Percentiles rank a stretch among this genome's conserved stretches.
Evolutionary conservation across 2,329 filamentous ascomycete genomes (phyloP).

Genomic region (Colletotrichum sp.): DNA sequence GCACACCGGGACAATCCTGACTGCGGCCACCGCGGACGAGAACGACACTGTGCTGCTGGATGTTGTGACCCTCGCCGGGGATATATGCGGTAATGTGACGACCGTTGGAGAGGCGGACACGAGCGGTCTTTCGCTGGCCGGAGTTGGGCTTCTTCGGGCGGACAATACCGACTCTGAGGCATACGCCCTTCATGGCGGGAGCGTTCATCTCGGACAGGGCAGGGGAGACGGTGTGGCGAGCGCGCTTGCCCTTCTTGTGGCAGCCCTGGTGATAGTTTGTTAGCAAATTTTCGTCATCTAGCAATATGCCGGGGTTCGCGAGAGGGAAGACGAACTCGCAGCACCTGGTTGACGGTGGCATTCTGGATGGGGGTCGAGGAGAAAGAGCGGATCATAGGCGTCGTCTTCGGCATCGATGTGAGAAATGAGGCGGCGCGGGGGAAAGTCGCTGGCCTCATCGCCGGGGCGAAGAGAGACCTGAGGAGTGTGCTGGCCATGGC

Average conservation of each 20-base stretch:
- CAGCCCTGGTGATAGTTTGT: conserved; percentile 60
- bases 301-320: background rate
- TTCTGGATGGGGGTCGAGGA: conserved; percentile 60
- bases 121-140: conserved; percentile 92
- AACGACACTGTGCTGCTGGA: conserved; percentile 98
- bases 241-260: conserved; percentile 73
- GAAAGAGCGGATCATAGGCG: conserved; percentile 48
- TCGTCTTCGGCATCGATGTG: conserved; percentile 13
- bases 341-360: conserved; percentile 77
- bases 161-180: conserved; percentile 89
- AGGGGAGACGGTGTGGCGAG: conserved; percentile 86
- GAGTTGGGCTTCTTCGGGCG: conserved; percentile 99
- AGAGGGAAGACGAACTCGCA: conserved; percentile 49
- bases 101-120: conserved; percentile 86
- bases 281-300: background rate
- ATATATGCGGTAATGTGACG: conserved; percentile 93
- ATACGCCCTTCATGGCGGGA: conserved; percentile 93
- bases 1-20: conserved; percentile 98
- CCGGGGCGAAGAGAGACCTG: conserved; percentile 35
- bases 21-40: conserved; percentile 90
- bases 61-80: conserved; percentile 96
- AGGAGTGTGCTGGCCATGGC: conserved; percentile 39
- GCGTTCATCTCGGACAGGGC: conserved; percentile 73
- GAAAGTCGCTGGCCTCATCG: conserved; percentile 26
- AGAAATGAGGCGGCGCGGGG: conserved; percentile 17